phyloP scores from a whole-genome alignment of 305 asterid genomes.

The Lippia alba region DNA sequence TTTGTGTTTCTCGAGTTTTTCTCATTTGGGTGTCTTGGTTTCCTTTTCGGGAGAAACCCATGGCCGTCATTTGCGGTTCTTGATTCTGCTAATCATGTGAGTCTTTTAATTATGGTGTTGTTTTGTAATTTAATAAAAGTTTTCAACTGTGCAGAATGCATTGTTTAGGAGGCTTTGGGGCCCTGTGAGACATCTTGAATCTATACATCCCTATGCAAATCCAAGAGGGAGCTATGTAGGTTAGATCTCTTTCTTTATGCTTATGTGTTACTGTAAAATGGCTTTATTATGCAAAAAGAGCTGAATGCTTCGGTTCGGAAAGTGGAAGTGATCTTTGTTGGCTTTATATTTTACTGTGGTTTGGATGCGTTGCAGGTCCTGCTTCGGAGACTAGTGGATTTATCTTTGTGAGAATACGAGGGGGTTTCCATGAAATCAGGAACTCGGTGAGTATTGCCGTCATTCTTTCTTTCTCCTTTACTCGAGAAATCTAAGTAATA shows the following conservation, averaged over 20 bases:
- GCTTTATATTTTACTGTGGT: conserved; percentile 21
- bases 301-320: background rate
- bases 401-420: conserved; percentile 86
- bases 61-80: conserved; percentile 23
- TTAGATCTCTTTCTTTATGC: conserved; percentile 53
- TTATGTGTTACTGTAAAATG: conserved; percentile 7
- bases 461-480: conserved; percentile 8
- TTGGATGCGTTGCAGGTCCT: conserved; percentile 65
- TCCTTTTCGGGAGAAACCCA: conserved; percentile 13
- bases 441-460: conserved; percentile 69
- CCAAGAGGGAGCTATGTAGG: conserved; percentile 86
- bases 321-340: background rate
- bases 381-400: conserved; percentile 59
- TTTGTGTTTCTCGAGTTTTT: conserved; percentile 28
- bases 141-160: conserved; percentile 60
- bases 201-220: conserved; percentile 81
- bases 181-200: conserved; percentile 76
- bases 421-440: conserved; percentile 96
- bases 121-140: conserved; percentile 25
- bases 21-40: conserved; percentile 16
- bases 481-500: conserved; percentile 4
- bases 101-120: conserved; percentile 25
- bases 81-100: conserved; percentile 9
- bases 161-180: conserved; percentile 85
- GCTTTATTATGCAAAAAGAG: background rate